Base-by-base conservation (phyloP, 129 eudicot genomes). In the Cynara cardunculus region DNA sequence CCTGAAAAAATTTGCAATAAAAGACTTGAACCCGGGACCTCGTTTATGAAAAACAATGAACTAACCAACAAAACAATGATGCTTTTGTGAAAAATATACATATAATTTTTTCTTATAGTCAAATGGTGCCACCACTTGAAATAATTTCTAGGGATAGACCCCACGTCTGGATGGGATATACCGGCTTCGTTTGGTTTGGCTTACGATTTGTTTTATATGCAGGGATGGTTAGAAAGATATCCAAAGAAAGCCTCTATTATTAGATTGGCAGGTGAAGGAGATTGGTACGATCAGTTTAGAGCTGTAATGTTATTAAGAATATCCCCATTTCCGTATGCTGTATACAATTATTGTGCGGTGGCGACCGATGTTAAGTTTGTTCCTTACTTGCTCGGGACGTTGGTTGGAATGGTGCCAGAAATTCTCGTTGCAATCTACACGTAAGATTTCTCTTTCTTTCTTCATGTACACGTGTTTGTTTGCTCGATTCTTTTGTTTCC, bases 251-350 rank as follows among this genome's bases (percentile, higher is more conserved):
- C 93, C 16, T 89, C 95, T 4, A 81, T 94, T 71, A 88, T 94
- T 81, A 88, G 84, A 79, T 84, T 94, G 82, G 98, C 98, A 30
- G 98, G 98, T 26, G 98, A 91, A 83, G 98, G 98, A 72, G 88
- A 86, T 73, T 88, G 88, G 89, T 80, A 82, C 49, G 84, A 83
- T 88, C 98, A 94, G 77, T 88, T 89, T 69, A 87, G 91, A 82
- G 91, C 95, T 49, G 98, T 94, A 39, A 74, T 87, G 11, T 75
- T 94, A 76, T 88, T 94, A 78, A 87, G 98, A 69, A 85, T 94
- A 69, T 94, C 98, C 13, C 98, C 98, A 4, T 94, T 94, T 65
- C 98, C 97, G 3, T 91, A 91, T 82, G 79, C 81, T 0, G 62
- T 91, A 7, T 94, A 88, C 65, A 94, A 94, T 84, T 94, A 94